Base-by-base conservation (phyloP, 108 stramenopile species). In the Nannochloropsis salina region DNA sequence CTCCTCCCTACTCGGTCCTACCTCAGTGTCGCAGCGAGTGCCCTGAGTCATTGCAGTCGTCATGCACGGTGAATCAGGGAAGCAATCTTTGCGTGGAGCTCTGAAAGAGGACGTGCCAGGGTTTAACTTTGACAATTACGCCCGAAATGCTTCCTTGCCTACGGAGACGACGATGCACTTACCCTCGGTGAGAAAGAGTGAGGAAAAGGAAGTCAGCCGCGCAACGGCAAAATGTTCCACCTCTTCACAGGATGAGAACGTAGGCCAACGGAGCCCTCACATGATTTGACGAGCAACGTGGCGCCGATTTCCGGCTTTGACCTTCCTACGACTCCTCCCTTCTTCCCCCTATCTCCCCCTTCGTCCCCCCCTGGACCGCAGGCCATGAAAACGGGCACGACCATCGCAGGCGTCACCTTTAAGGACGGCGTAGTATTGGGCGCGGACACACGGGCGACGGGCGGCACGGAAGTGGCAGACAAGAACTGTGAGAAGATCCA, bases 401-500 rank as follows among this genome's bases (percentile, higher is more conserved):
- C 87, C 18, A 87, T 87, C 44, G 87, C 87, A 42, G 87, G 87
- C 80, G 87, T 87, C 84, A 82, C 88, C 41, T 93, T 61, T 82
- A 85, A 93, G 85, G 92, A 91, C 45, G 92, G 94, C 51, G 92
- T 92, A 0, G 92, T 91, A 21, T 86, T 92, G 8, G 92, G 91
- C 22, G 92, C 92, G 82, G 91, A 94, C 93, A 92, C 93, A 92
- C 51, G 97, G 81, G 95, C 98, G 42, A 99, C 98, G 1, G 93
- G 93, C 79, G 97, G 94, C 42, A 91, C 93, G 21, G 96, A 96
- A 87, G 97, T 99, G 9, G 96, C 95, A 80, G 99, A 99, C 91
- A 98, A 98, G 92, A 97, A 98, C 90, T 99, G 99, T 88, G 95
- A 96, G 89, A 98, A 99, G 91, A 98, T 99, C 83, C 99, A 99